Percentiles rank a stretch among this genome's conserved stretches.
Conservation (phyloP, 2,329 filamentous ascomycete genomes). For the Cordyceps javanica region DNA sequence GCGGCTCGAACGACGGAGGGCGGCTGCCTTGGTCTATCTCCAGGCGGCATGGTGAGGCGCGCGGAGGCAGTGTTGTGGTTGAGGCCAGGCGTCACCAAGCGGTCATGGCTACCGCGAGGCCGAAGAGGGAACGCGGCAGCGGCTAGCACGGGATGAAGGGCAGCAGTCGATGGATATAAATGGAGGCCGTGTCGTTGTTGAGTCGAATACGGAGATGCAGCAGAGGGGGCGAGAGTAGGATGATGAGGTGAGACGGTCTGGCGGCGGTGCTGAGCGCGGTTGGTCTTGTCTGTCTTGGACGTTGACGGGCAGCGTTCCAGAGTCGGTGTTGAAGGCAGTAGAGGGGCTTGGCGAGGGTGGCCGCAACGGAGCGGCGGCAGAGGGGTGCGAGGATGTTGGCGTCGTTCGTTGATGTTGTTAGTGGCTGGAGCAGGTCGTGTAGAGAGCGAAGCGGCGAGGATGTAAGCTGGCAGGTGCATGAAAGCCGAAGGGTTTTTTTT, state of each 20-base stretch:
- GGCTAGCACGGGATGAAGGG: not conserved
- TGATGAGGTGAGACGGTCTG: not conserved
- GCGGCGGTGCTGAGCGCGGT: not conserved
- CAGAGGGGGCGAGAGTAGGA: not conserved
- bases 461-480: conserved; percentile 10
- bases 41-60: conserved; percentile 20
- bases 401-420: conserved; percentile 1
- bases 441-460: conserved; percentile 4
- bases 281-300: not conserved
- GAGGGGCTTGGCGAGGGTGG: conserved; percentile 1
- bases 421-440: not conserved
- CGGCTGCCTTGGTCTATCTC: conserved; percentile 59
- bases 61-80: conserved; percentile 6
- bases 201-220: not conserved
- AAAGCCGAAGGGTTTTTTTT: not conserved
- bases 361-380: not conserved
- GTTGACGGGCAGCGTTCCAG: conserved; percentile 2
- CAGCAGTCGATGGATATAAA: not conserved
- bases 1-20: conserved; percentile 56
- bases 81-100: not conserved
- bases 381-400: not conserved
- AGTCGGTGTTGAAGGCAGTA: not conserved
- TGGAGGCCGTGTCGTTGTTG: conserved; percentile 3
- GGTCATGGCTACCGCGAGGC: conserved; percentile 7
- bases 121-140: conserved; percentile 4